Conservation (phyloP, 2,329 filamentous ascomycete genomes). For the Knufia fluminis region DNA sequence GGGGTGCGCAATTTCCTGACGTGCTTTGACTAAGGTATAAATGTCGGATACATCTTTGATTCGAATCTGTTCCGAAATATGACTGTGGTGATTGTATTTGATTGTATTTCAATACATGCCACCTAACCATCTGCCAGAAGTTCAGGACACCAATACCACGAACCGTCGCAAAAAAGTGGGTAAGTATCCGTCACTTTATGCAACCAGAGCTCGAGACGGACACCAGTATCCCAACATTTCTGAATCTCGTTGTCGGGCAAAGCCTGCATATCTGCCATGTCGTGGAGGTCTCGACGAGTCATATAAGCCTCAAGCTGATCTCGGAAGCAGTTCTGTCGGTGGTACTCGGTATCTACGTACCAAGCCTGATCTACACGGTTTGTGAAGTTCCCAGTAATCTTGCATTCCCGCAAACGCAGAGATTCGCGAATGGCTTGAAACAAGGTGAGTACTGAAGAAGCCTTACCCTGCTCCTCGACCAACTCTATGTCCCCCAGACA, state of each 20-base stretch:
- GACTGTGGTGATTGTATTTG: background rate
- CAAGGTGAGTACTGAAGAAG: background rate
- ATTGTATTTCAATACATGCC: background rate
- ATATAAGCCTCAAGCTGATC: slow-evolving; percentile 4
- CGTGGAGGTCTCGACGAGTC: background rate
- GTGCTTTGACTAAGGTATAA: too few relatives aligned
- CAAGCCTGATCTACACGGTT: slow-evolving; percentile 7
- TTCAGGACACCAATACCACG: slow-evolving; percentile 4
- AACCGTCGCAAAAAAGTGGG: background rate
- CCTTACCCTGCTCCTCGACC: background rate
- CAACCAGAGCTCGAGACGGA: background rate
- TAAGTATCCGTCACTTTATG: background rate
- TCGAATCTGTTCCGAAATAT: too few relatives aligned
- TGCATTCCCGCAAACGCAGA: background rate
- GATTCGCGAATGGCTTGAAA: background rate
- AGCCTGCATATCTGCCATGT: background rate
- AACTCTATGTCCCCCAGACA: slow-evolving; percentile 7
- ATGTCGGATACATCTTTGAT: too few relatives aligned
- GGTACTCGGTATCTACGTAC: slow-evolving; percentile 5
- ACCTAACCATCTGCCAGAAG: background rate
- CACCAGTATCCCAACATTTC: background rate
- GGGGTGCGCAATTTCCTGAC: too few relatives aligned
- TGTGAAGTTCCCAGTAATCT: slow-evolving; percentile 8
- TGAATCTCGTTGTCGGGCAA: background rate
- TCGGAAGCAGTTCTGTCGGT: background rate